A percentile compares a stretch with the other conserved stretches of the same genome.
These are phyloP conservation scores for Harringtonia lauricola DNA, from an alignment of 2,329 filamentous ascomycete species.

Conservation along the genomic window DNA sequence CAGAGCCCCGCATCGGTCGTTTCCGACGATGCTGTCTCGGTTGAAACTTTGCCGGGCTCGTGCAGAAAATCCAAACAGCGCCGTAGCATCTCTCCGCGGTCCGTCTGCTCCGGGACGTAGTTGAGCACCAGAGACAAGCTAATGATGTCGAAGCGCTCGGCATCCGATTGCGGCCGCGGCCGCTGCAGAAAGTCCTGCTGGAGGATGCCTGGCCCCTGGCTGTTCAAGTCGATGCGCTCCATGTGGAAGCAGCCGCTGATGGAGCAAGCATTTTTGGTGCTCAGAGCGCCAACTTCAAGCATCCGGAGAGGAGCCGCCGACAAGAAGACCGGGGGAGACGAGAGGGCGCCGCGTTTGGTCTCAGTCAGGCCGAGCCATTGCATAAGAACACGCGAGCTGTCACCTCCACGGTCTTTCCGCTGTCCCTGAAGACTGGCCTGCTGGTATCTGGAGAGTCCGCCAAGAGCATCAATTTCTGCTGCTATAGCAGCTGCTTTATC, in stretches of 20 bases:
- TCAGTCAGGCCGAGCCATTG: slow-evolving; percentile 43
- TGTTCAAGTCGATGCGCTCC: slow-evolving; percentile 80
- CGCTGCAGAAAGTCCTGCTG: slow-evolving; percentile 93
- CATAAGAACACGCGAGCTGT: slow-evolving; percentile 53
- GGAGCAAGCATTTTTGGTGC: slow-evolving; percentile 75
- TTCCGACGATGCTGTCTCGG: slow-evolving; percentile 1
- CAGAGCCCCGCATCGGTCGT: slow-evolving; percentile 6
- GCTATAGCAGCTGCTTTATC: slow-evolving; percentile 32
- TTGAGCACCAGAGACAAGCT: slow-evolving; percentile 90
- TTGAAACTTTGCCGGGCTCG: slow-evolving; percentile 11
- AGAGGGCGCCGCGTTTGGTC: slow-evolving; percentile 8
- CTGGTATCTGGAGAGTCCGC: slow-evolving; percentile 54
- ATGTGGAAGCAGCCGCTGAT: slow-evolving; percentile 59
- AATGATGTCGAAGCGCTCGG: slow-evolving; percentile 73
- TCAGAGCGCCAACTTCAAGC: slow-evolving; percentile 84
- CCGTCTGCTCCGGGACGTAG: slow-evolving; percentile 69
- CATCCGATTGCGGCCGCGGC: slow-evolving; percentile 51
- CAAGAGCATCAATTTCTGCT: slow-evolving; percentile 43
- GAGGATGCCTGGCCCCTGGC: slow-evolving; percentile 67
- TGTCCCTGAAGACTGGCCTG: slow-evolving; percentile 59
- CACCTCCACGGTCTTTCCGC: slow-evolving; percentile 52
- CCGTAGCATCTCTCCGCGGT: slow-evolving; percentile 75
- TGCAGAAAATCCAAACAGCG: slow-evolving; percentile 63
- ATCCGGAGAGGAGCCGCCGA: slow-evolving; percentile 38
- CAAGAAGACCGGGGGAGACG: neutral